A percentile compares a stretch with the other conserved stretches of the same genome.
Conservation (phyloP, 345 rosid species). For the Lumnitzera littorea region DNA sequence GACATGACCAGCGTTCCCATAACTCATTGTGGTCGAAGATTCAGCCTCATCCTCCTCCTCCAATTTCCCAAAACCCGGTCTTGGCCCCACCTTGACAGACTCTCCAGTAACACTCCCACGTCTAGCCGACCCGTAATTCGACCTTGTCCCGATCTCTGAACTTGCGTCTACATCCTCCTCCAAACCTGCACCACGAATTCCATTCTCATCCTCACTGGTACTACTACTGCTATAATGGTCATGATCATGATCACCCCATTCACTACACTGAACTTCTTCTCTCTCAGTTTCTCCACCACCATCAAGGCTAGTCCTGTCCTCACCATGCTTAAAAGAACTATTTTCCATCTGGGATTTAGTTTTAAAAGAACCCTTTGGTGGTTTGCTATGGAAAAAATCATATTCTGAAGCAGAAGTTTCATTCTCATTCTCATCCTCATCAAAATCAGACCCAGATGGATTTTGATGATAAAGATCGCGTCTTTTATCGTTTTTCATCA, state of each 20-base stretch:
- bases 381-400: constrained; percentile 38
- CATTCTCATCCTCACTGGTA: constrained; percentile 28
- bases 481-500: constrained; percentile 12
- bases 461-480: background rate
- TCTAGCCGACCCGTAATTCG: constrained; percentile 48
- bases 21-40: constrained; percentile 30
- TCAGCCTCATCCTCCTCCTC: background rate
- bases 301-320: background rate
- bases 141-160: constrained; percentile 64
- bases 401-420: constrained; percentile 67
- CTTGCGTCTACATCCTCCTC: constrained; percentile 41
- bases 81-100: constrained; percentile 27
- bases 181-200: too few relatives aligned
- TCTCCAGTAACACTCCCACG: constrained; percentile 14
- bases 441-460: constrained; percentile 12
- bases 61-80: background rate
- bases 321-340: too few relatives aligned
- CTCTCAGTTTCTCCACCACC: constrained; percentile 61
- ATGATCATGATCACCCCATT: constrained; percentile 70
- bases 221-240: constrained; percentile 14
- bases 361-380: background rate
- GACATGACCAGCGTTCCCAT: constrained; percentile 11
- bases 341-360: constrained; percentile 1
- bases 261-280: constrained; percentile 97
- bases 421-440: constrained; percentile 13